These are phyloP conservation scores for Fusarium proliferatum DNA, from an alignment of 2,329 filamentous ascomycete species.

Conservation along the genomic window DNA sequence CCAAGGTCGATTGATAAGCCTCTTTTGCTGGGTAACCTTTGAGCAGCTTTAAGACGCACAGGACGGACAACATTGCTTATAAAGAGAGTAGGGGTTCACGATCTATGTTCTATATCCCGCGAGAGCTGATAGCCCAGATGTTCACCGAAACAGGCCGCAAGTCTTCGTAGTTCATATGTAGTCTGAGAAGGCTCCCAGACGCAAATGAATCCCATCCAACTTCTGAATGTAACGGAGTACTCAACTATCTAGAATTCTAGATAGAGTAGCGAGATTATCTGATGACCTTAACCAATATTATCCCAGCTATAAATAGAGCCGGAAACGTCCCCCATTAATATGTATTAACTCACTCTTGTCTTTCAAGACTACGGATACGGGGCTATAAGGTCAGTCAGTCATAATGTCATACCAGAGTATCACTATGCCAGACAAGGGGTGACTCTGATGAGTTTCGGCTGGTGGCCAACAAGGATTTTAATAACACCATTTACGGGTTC, in stretches of 20 bases:
- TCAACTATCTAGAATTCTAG: neutral
- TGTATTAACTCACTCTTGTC: neutral
- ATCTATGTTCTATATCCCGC: neutral
- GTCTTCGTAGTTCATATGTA: neutral
- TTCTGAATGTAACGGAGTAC: neutral
- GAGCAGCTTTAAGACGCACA: neutral
- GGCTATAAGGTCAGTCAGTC: neutral
- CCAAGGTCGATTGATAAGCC: constrained; percentile 4
- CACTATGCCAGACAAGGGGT: neutral
- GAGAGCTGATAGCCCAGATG: constrained; percentile 12
- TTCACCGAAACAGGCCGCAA: neutral
- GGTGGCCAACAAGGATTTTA: neutral
- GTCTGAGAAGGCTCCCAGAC: neutral
- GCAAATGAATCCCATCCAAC: neutral
- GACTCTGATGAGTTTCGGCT: neutral
- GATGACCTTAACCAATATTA: neutral
- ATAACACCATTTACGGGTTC: neutral
- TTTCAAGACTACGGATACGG: neutral
- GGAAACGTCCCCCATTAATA: neutral
- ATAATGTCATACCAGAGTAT: neutral
- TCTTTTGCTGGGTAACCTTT: constrained; percentile 8
- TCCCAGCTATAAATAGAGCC: constrained; percentile 2
- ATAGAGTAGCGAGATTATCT: constrained; percentile 3
- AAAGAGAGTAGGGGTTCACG: constrained; percentile 1
- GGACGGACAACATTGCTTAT: constrained; percentile 2